Evolutionary conservation across 306 rosid genomes (phyloP).

Genomic region (Corylus heterophylla): DNA sequence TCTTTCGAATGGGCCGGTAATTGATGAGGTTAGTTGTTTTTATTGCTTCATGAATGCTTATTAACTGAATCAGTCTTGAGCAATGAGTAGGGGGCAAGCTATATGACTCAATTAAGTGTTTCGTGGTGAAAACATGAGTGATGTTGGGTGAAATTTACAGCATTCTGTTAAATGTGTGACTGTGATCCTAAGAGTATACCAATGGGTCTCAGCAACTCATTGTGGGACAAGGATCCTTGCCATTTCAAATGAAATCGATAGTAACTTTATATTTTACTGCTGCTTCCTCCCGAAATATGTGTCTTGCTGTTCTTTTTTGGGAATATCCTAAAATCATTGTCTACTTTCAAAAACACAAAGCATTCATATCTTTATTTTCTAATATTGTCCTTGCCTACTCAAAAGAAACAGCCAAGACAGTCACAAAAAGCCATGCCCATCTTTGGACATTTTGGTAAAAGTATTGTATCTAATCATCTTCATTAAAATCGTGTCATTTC

Average conservation of each 20-base stretch:
- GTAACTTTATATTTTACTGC: no score
- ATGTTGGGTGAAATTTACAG: background rate
- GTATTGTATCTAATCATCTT: background rate
- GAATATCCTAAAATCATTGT: background rate
- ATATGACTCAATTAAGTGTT: background rate
- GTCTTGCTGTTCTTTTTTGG: background rate
- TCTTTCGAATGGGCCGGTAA: constrained; percentile 77
- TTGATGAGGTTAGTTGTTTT: constrained; percentile 66
- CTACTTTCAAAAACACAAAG: background rate
- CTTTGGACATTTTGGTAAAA: background rate
- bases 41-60: background rate
- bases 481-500: background rate
- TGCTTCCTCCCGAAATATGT: background rate
- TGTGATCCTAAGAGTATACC: background rate
- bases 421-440: background rate
- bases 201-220: background rate
- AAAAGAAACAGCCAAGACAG: background rate
- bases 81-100: background rate
- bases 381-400: no score
- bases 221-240: no score
- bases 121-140: background rate
- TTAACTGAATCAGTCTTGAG: background rate
- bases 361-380: no score
- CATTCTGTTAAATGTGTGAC: background rate
- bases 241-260: no score